Evolutionary conservation across 345 rosid genomes (phyloP).

Genomic region (Gossypioides kirkii): DNA sequence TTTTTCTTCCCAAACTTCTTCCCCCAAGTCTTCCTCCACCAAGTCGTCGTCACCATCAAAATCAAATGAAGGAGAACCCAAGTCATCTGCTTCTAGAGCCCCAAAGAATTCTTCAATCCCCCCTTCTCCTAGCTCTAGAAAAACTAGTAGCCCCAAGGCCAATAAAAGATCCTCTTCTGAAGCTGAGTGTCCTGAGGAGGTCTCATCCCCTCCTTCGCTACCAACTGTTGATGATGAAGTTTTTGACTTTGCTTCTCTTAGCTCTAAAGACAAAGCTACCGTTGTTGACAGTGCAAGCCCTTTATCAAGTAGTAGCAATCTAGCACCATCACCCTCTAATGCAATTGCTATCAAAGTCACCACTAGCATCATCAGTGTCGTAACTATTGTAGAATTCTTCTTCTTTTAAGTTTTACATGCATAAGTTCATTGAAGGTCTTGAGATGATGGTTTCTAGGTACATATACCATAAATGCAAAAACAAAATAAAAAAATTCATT

Average conservation of each 20-base stretch:
- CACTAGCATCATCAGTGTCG: constrained; percentile 14
- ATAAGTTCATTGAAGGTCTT: not conserved
- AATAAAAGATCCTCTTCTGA: not conserved
- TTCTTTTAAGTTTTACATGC: constrained; percentile 14
- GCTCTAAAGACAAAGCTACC: not conserved
- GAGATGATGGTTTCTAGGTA: not conserved
- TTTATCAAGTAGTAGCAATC: not conserved
- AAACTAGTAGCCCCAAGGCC: not conserved
- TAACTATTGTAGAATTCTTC: constrained; percentile 10
- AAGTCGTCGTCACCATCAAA: constrained; percentile 1
- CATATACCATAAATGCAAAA: not conserved
- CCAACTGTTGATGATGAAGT: not conserved
- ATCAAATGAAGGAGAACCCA: constrained; percentile 7
- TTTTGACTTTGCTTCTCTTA: not conserved
- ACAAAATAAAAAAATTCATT: too few species aligned
- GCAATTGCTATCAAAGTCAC: constrained; percentile 9
- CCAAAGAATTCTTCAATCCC: not conserved
- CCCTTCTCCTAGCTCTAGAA: not conserved
- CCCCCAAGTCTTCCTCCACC: constrained; percentile 22
- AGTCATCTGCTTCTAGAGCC: constrained; percentile 11
- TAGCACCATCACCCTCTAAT: not conserved
- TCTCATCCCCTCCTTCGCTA: not conserved
- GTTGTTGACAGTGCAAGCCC: too few species aligned
- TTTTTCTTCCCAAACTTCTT: constrained; percentile 14
- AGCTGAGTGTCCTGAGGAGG: not conserved